Base-by-base conservation (phyloP, 441 rosid genomes). In the Adansonia madagascariensis region DNA sequence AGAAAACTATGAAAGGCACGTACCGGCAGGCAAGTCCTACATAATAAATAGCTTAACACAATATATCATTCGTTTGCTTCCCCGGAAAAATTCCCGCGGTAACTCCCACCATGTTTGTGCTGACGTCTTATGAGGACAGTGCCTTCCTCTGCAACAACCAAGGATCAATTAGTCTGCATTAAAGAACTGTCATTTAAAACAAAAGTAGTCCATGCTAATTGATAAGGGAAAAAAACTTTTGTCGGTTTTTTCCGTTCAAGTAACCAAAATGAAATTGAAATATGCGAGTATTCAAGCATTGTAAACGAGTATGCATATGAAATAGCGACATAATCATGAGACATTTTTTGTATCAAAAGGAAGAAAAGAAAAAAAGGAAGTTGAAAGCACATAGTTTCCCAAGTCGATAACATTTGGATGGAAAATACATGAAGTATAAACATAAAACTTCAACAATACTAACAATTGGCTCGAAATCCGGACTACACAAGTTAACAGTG, bases 391-490 rank as follows among this genome's bases (percentile, higher is more conserved):
- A 35, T 8, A 74, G 52, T 73, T 60, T 20, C 67, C 39, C 27
- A 61, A 71, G 24, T 47, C 73, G 47, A 35, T 63, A 8, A 35
- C 60, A 67, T 20, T 17, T 44, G 50, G 39, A 68, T 3, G 2
- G 59, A 64, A 57, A 55, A 57, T 47, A 62, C 7, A 3, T 18
- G 43, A 73, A 61, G 35, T 0, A 63, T 0, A 60, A 55, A 47
- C 44, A 22, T 49, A 35, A 47, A 4, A 31, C 44, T 39, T 57
- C 22, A 47, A 77, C 69, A 79, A 20, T 69, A 86, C 99, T 92
- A 87, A 93, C 99, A 78, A 85, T 39, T 82, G 96, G 84, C 84
- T 89, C 89, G 62, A 86, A 86, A 76, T 87, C 91, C 73, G 92
- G 92, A 80, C 84, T 82, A 59, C 87, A 82, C 85, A 91, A 82